phyloP scores from a whole-genome alignment of 2,329 filamentous ascomycete genomes.

The Lojkania enalia region DNA sequence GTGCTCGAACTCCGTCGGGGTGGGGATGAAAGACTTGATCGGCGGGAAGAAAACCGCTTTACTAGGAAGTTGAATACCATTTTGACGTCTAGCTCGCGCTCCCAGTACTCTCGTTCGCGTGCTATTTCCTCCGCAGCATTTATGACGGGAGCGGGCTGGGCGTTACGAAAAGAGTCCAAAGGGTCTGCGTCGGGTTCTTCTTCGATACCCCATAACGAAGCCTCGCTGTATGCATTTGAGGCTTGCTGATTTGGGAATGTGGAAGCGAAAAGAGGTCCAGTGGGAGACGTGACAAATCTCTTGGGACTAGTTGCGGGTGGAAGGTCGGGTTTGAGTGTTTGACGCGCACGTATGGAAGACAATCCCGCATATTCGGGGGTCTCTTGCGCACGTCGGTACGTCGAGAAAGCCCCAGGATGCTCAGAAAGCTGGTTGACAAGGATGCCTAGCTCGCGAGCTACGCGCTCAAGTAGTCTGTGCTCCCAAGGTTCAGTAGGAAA shows the following conservation, averaged over 20 bases:
- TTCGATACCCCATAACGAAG: conserved; percentile 68
- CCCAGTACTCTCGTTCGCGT: conserved; percentile 78
- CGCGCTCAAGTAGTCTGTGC: conserved; percentile 75
- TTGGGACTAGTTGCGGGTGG: conserved; percentile 34
- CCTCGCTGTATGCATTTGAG: conserved; percentile 49
- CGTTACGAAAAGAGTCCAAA: conserved; percentile 51
- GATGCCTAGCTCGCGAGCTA: conserved; percentile 83
- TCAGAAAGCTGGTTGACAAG: conserved; percentile 82
- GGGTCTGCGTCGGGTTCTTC: conserved; percentile 55
- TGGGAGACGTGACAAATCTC: conserved; percentile 29
- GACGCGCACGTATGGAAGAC: conserved; percentile 54
- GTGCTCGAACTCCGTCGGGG: conserved; percentile 14
- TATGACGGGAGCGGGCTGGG: conserved; percentile 14
- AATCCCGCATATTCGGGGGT: conserved; percentile 78
- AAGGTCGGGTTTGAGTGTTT: conserved; percentile 23
- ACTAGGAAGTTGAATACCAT: conserved; percentile 77
- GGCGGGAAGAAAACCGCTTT: conserved; percentile 42
- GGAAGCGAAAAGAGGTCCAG: conserved; percentile 54
- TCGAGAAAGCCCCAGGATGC: conserved; percentile 86
- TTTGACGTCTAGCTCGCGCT: conserved; percentile 85
- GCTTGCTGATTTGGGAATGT: conserved; percentile 46
- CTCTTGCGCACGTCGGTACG: conserved; percentile 65
- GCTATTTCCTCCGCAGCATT: conserved; percentile 39
- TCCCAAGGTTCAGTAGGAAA: conserved; percentile 63
- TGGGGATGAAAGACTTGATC: conserved; percentile 31